These are phyloP conservation scores for Phyllosticta citrichinensis DNA, from an alignment of 2,329 filamentous ascomycete genomes.

Conservation along the genomic window DNA sequence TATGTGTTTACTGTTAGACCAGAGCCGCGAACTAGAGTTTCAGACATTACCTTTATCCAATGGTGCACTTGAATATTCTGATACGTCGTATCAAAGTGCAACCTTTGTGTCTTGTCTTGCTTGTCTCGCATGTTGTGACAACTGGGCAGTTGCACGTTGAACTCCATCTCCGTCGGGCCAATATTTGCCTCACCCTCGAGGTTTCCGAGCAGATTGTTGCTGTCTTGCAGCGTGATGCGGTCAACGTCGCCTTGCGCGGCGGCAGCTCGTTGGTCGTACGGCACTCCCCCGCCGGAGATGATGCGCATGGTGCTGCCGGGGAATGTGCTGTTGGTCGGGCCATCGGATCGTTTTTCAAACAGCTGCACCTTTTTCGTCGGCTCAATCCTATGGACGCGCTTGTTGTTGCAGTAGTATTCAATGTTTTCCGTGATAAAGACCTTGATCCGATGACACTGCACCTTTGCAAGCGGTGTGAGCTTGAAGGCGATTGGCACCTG, in stretches of 20 bases:
- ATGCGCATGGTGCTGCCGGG: slow-evolving; percentile 67
- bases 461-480: slow-evolving; percentile 82
- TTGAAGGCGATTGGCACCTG: slow-evolving; percentile 92
- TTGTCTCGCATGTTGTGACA: slow-evolving; percentile 73
- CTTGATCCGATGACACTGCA: slow-evolving; percentile 86
- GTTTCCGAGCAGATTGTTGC: slow-evolving; percentile 69
- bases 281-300: slow-evolving; percentile 69
- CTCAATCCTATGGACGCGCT: slow-evolving; percentile 74
- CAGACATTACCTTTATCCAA: slow-evolving; percentile 73
- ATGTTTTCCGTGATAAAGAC: slow-evolving; percentile 84
- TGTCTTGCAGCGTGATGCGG: slow-evolving; percentile 42
- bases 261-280: slow-evolving; percentile 49
- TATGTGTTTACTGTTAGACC: slow-evolving; percentile 27
- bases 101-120: slow-evolving; percentile 53
- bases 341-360: slow-evolving; percentile 80
- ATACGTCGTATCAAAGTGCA: slow-evolving; percentile 89
- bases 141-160: slow-evolving; percentile 83
- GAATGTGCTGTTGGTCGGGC: slow-evolving; percentile 61
- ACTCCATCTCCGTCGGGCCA: slow-evolving; percentile 87
- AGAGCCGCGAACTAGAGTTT: not conserved
- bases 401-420: slow-evolving; percentile 82
- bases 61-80: slow-evolving; percentile 90
- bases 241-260: slow-evolving; percentile 42
- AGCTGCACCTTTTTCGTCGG: slow-evolving; percentile 74
- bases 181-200: slow-evolving; percentile 66